These are phyloP conservation scores for Lasiodiplodia sp. DNA, from an alignment of 2,329 filamentous ascomycete species.

Conservation along the genomic window DNA sequence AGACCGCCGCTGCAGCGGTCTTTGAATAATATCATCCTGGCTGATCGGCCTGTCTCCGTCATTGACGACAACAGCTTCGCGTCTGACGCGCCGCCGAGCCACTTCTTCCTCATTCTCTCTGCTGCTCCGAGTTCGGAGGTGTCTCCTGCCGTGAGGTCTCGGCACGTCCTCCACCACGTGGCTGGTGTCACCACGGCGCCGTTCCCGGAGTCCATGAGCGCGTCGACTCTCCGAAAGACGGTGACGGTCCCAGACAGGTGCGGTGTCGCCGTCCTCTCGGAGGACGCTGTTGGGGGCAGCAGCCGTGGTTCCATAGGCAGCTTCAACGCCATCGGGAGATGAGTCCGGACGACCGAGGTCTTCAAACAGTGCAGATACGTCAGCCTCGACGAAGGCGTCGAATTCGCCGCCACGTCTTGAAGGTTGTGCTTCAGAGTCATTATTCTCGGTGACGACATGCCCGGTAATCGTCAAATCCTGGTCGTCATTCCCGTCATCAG, in stretches of 20 bases:
- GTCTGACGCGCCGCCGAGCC: slow-evolving; percentile 74
- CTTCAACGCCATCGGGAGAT: background rate
- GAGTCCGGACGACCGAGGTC: background rate
- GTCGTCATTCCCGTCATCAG: slow-evolving; percentile 1
- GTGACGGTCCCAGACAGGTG: slow-evolving; percentile 21
- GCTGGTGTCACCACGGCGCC: background rate
- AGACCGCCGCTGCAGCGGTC: slow-evolving; percentile 29
- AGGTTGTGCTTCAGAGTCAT: background rate
- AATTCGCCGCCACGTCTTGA: slow-evolving; percentile 14
- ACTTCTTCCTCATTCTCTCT: slow-evolving; percentile 71
- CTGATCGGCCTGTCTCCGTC: slow-evolving; percentile 80
- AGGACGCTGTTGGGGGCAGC: background rate
- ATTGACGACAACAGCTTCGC: slow-evolving; percentile 90
- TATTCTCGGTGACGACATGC: background rate
- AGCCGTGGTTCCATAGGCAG: background rate
- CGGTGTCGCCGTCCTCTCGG: slow-evolving; percentile 1
- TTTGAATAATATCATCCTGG: slow-evolving; percentile 79
- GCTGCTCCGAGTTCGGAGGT: slow-evolving; percentile 40
- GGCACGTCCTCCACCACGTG: background rate
- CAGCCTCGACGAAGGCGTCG: slow-evolving; percentile 6
- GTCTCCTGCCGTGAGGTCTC: slow-evolving; percentile 39
- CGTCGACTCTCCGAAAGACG: slow-evolving; percentile 10
- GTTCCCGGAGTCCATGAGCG: slow-evolving; percentile 11
- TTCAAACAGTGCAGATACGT: background rate
- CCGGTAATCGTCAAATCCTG: slow-evolving; percentile 12